Base-by-base conservation (phyloP, 2,329 filamentous ascomycete genomes). In the Metarhizium anisopliae region DNA sequence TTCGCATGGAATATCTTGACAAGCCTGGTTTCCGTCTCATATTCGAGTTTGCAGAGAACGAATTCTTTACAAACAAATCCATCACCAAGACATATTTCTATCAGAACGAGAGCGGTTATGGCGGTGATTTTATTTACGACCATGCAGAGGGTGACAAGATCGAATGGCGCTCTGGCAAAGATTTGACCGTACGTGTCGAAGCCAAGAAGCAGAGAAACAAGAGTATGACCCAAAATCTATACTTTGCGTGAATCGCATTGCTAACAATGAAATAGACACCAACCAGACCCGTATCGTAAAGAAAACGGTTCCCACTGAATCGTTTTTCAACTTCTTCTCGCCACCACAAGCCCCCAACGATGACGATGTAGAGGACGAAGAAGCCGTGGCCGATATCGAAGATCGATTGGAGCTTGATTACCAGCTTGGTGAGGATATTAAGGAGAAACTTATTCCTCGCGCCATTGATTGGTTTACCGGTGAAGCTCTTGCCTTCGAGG, bases 161-260 rank as follows among this genome's bases (percentile, higher is more conserved):
- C 67, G 87, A 96, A 65, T 99, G 94, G 94, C 94, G 95, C 77
- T 77, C 85, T 10, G 87, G 87, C 67, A 91, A 95, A 74, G 94
- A 99, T 69, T 79, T 99, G 65, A 99, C 94, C 50, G 89, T 97
- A 62, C 87, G 90, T 63, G 79, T 97, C 59, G 94, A 99, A 81
- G 95, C 90, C 81, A 99, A 99, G 85, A 99, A 99, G 82, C 94
- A 99, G 79, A 85, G 94, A 62, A 99, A 99, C 79, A 99, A 97
- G 85, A 97, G 94, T 99, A 80, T 77, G 79, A 58, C 32, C 6
- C 25, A n/a, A 36, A 47, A 16, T 38, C 3, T n/a, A 8, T 32
- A 8, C 13, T n/a, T 13, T 42, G 2, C 18, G 13, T 40, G 10
- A 32, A 38, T 25, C 18, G 1, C 11, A n/a, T 30, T 30, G 30